Base-by-base conservation (phyloP, 2,329 filamentous ascomycete genomes). In the Cladosporium sp. region DNA sequence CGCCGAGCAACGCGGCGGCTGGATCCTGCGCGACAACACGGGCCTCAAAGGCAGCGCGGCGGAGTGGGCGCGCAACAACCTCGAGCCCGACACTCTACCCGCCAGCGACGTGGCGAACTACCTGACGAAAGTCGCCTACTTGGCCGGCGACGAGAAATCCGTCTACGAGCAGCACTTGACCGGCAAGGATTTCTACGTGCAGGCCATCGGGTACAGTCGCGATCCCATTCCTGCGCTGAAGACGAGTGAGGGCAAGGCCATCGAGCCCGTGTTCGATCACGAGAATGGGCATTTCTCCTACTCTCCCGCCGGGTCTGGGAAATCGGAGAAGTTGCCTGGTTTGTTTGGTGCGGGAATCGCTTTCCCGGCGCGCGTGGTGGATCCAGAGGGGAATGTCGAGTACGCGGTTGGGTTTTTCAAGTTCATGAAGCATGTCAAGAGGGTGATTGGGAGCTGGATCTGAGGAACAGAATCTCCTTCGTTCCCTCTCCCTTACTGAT, bases 1-100 rank as follows among this genome's bases (percentile, higher is more conserved):
- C 55, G 82, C 82, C 13, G 76, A 80, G 58, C 79, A 77, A 62
- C 79, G 73, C 66, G 80, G 82, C 54, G 80, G 78, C 51, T 84
- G 82, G 80, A 83, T 84, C 53, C 65, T 82, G 20, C 75, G 79
- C 48, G 82, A 85, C 61, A 85, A 84, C 64, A 85, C 82, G 0
- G 82, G 82, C 3, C 70, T 85, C 22, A 85, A 85, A 64, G 82
- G 82, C 17, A 70, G 74, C 32, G 80, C 80, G 0, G 82, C 82
- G 0, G 69, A 73, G 4, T 85, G 81, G 71, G 82, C 82, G 1
- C 74, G 73, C 37, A 67, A 76, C 19, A 78, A 84, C 51, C 72
- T 85, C 0, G 82, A 84, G 56, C 76, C 77, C 32, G 72, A 72
- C 2, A 65, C 62, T 0, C 68, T 83, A 7, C 51, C 54, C 7